Conservation (phyloP, 805 yeast species). For the Alloascoidea africana region DNA sequence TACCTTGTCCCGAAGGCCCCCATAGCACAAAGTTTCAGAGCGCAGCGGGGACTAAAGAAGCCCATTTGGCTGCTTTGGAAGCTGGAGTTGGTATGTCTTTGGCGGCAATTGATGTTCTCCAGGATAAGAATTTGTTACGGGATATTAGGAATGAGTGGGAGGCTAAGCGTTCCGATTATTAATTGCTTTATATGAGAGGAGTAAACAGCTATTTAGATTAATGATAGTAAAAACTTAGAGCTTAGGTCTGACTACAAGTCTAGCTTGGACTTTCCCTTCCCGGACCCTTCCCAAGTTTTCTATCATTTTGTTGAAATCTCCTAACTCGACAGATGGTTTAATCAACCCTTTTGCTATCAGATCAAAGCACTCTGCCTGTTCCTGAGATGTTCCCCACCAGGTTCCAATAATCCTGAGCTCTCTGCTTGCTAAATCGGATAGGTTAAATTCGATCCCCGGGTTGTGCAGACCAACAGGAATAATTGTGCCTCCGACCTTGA, state of each 20-base stretch:
- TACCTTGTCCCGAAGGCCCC: not conserved
- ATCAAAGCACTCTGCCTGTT: slow-evolving; percentile 26
- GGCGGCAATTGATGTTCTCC: not conserved
- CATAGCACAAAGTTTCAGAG: not conserved
- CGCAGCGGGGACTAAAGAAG: not conserved
- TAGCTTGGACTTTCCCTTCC: slow-evolving; percentile 21
- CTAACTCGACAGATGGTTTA: slow-evolving; percentile 19
- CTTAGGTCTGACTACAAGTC: too few species aligned
- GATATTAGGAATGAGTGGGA: not conserved
- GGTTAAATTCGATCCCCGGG: slow-evolving; percentile 16
- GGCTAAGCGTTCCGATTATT: too few species aligned
- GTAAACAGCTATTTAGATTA: too few species aligned
- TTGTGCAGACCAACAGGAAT: slow-evolving; percentile 28
- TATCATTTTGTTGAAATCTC: slow-evolving; percentile 22
- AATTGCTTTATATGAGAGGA: too few species aligned
- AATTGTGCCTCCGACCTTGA: slow-evolving; percentile 22
- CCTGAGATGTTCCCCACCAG: slow-evolving; percentile 29
- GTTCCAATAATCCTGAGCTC: slow-evolving; percentile 24
- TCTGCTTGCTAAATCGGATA: slow-evolving; percentile 23
- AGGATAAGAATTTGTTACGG: not conserved
- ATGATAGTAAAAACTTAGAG: too few species aligned
- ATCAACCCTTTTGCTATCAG: slow-evolving; percentile 26
- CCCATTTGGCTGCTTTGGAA: not conserved
- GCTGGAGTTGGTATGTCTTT: not conserved
- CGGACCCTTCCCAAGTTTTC: slow-evolving; percentile 20